Evolutionary conservation across 129 eudicot genomes (phyloP).

Genomic region (Silybum marianum): DNA sequence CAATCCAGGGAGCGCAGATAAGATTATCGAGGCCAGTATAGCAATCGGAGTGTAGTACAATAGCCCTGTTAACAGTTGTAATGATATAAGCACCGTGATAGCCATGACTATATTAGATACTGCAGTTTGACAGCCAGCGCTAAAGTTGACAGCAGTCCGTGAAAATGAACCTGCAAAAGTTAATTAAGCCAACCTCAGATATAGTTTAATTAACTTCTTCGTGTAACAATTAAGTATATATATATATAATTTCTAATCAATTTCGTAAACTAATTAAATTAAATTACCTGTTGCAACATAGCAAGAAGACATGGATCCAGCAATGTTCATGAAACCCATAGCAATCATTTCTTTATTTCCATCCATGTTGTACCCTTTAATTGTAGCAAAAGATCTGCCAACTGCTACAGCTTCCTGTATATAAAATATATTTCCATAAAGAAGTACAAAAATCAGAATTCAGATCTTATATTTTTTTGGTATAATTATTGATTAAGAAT

Average conservation of each 20-base stretch:
- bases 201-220: too few relatives aligned
- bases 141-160: conserved; percentile 64
- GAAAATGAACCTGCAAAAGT: conserved; percentile 61
- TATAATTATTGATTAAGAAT: background rate
- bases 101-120: conserved; percentile 73
- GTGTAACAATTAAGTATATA: too few relatives aligned
- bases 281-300: conserved; percentile 80
- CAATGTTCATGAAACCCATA: conserved; percentile 73
- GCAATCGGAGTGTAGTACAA: conserved; percentile 65
- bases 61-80: conserved; percentile 51
- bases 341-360: conserved; percentile 97
- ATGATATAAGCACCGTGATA: conserved; percentile 57
- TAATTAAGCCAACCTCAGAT: background rate
- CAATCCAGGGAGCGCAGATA: conserved; percentile 70
- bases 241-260: too few relatives aligned
- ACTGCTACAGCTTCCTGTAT: conserved; percentile 89
- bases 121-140: conserved; percentile 57
- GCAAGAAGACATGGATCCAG: conserved; percentile 86
- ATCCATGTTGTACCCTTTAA: conserved; percentile 75
- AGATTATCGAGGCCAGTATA: conserved; percentile 58
- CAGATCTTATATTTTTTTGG: background rate
- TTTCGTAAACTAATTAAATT: background rate
- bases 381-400: conserved; percentile 75
- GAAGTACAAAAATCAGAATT: background rate
- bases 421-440: background rate